Conservation (phyloP, 2,329 filamentous ascomycete species). For the Pseudogymnoascus sp. region DNA sequence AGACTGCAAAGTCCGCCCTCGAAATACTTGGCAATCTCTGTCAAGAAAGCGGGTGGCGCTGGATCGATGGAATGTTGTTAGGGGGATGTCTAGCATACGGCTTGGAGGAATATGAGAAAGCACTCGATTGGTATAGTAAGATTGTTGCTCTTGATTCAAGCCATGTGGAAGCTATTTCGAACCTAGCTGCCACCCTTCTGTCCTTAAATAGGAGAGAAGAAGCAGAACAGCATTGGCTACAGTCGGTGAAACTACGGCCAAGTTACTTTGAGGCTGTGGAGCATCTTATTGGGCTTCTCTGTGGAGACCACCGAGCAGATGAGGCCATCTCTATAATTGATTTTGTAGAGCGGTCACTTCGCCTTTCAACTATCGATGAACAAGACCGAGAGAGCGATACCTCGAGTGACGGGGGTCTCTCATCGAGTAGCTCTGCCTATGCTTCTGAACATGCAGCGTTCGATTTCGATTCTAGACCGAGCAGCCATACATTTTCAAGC, state of each 20-base stretch:
- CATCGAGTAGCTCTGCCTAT: conserved; percentile 22
- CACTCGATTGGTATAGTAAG: conserved; percentile 65
- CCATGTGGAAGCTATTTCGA: conserved; percentile 89
- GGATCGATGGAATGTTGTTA: conserved; percentile 87
- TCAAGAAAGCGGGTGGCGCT: conserved; percentile 73
- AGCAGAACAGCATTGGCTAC: conserved; percentile 77
- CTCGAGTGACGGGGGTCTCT: conserved; percentile 41
- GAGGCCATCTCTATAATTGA: conserved; percentile 85
- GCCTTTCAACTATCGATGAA: conserved; percentile 39
- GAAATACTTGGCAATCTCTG: conserved; percentile 68
- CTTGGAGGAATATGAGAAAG: conserved; percentile 73
- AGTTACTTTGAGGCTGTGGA: conserved; percentile 93
- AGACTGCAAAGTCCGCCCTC: conserved; percentile 55
- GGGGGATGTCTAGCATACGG: conserved; percentile 90
- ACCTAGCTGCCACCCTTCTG: conserved; percentile 81
- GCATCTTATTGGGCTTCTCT: conserved; percentile 82
- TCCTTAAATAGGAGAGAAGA: conserved; percentile 76
- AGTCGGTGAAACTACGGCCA: conserved; percentile 74
- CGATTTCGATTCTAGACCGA: conserved; percentile 22
- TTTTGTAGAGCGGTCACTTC: conserved; percentile 69
- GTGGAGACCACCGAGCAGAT: conserved; percentile 67
- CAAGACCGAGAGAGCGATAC: conserved; percentile 52
- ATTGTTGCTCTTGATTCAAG: conserved; percentile 47
- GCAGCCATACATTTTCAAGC: conserved; percentile 16
- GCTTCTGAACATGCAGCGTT: conserved; percentile 23